Base-by-base conservation (phyloP, 352 stramenopile species). In the Pythium aristosporum region DNA sequence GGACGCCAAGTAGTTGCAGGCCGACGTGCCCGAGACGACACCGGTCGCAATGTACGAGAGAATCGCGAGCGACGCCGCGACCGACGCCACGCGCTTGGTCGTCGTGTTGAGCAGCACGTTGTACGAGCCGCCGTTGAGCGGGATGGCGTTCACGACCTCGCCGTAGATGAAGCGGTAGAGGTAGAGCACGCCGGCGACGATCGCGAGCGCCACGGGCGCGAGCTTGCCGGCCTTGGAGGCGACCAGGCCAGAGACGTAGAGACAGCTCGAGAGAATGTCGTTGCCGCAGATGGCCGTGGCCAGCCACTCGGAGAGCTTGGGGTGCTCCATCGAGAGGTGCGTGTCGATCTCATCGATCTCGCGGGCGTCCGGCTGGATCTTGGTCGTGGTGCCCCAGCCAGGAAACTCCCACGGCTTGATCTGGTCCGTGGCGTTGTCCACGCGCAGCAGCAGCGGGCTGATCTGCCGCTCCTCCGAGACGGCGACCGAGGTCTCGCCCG, bases 11-110 rank as follows among this genome's bases (percentile, higher is more conserved):
- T 96, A 96, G 67, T 92, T 94, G 66, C 83, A 94, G 12, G 85
- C 87, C 37, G 87, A 96, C 30, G 85, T 94, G 54, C 85, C 87
- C 11, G 87, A 96, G 18, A 96, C 87, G 56, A 96, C 87, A 23
- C 91, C 94, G 20, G 95, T 98, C n/a, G 95, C 94, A 67, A 98
- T 97, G 81, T 98, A 98, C 39, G 91, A 97, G 60, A 98, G 89
- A 65, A 98, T 96, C 25, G 91, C 91, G 51, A 98, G 91, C 21
- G 89, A 96, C 30, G 95, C 95, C 12, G 95, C 95, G 46, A 98
- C 88, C 8, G 91, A 96, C 39, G 95, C 95, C 43, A 98, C 74
- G 56, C 89, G 83, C 75, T 98, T 98, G 25, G 80, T 95, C 44
- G 94, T 98, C 42, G 92, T 97, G 79, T 98, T 98, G 49, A 98